These are phyloP conservation scores for Aspergillus uvarum DNA, from an alignment of 2,329 filamentous ascomycete genomes.

Conservation along the genomic window DNA sequence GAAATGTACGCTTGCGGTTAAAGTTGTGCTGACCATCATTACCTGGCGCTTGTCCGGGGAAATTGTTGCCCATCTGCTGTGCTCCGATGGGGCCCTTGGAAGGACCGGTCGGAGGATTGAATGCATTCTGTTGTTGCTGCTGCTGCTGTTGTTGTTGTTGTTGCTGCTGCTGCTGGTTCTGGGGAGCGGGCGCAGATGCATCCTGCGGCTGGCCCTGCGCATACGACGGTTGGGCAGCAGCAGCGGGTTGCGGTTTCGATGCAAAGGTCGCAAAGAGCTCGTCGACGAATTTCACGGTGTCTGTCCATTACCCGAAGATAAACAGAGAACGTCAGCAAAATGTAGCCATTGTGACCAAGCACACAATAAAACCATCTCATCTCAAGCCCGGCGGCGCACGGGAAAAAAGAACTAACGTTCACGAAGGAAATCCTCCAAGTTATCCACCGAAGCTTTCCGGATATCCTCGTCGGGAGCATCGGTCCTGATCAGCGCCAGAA, in stretches of 20 bases:
- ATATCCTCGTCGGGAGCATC: constrained; percentile 57
- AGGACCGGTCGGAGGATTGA: constrained; percentile 25
- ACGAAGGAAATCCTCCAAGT: constrained; percentile 58
- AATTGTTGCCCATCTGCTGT: constrained; percentile 14
- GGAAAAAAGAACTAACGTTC: constrained; percentile 43
- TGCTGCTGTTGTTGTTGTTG: constrained; percentile 22
- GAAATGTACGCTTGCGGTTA: constrained; percentile 54
- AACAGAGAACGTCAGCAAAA: background rate
- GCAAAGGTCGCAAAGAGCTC: constrained; percentile 55
- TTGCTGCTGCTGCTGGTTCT: constrained; percentile 9
- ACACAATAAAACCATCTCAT: background rate
- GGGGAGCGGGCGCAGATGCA: constrained; percentile 18
- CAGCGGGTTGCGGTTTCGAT: constrained; percentile 40
- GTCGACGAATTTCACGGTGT: constrained; percentile 55
- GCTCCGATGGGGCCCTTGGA: constrained; percentile 21
- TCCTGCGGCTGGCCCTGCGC: constrained; percentile 25
- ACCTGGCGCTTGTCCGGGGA: constrained; percentile 21
- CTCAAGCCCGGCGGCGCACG: background rate
- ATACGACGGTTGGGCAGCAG: constrained; percentile 17
- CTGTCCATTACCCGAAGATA: constrained; percentile 28
- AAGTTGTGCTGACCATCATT: constrained; percentile 26
- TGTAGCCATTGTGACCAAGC: constrained; percentile 4
- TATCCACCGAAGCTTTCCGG: constrained; percentile 53
- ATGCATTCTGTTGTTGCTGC: constrained; percentile 14
- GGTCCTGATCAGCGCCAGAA: constrained; percentile 57